Conservation (phyloP, 2,329 filamentous ascomycete genomes). For the Plenodomus tracheiphilus region DNA sequence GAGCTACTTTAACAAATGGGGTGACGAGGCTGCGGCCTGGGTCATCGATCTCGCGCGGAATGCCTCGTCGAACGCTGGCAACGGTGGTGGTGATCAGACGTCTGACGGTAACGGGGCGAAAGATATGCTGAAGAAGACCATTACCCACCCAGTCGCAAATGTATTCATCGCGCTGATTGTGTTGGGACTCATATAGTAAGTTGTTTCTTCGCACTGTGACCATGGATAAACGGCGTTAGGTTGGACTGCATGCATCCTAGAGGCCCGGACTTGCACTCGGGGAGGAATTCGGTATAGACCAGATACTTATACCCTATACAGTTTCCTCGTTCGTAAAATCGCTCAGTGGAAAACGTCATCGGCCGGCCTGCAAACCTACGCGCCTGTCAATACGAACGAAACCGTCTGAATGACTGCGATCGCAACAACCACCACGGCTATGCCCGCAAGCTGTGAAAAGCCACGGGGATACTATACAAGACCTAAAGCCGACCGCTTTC, state of each 20-base stretch:
- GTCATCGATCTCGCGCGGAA: slow-evolving; percentile 22
- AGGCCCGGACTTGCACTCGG: no score
- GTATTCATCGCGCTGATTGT: slow-evolving; percentile 24
- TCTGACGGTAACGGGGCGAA: slow-evolving; percentile 11
- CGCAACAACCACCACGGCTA: background rate
- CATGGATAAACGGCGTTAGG: slow-evolving; percentile 4
- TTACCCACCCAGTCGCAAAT: slow-evolving; percentile 26
- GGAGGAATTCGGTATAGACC: no score
- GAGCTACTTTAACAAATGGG: slow-evolving; percentile 54
- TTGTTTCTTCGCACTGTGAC: slow-evolving; percentile 4
- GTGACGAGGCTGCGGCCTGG: slow-evolving; percentile 28
- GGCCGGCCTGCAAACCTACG: slow-evolving; percentile 13
- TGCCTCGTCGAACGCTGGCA: slow-evolving; percentile 12
- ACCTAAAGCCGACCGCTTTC: background rate
- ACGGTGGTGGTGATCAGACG: slow-evolving; percentile 10
- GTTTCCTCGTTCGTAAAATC: slow-evolving; percentile 24
- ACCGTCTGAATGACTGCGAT: slow-evolving; percentile 8
- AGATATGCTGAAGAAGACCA: slow-evolving; percentile 23
- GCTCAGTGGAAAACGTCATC: slow-evolving; percentile 24
- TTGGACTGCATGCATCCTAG: slow-evolving; percentile 1
- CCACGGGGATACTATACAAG: background rate
- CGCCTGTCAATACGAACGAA: slow-evolving; percentile 22
- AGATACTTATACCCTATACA: slow-evolving; percentile 20
- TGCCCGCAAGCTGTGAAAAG: no score
- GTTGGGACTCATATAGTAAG: slow-evolving; percentile 28